Evolutionary conservation across 345 rosid species (phyloP).

Genomic region (Acer campestre): DNA sequence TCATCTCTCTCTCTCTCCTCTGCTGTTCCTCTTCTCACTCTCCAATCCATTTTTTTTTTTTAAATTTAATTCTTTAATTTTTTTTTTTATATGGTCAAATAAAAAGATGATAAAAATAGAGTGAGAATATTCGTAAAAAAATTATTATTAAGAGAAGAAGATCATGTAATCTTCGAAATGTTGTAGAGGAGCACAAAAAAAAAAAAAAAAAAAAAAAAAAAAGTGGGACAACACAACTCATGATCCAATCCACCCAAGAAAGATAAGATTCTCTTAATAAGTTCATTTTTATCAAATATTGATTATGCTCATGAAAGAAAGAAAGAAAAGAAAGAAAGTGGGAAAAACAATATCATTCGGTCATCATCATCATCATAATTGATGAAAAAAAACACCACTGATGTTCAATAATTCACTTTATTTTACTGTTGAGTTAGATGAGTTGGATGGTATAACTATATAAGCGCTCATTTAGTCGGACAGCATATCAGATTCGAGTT

Average conservation of each 20-base stretch:
- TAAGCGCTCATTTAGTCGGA: too few species aligned
- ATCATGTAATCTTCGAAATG: not conserved
- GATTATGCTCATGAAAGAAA: not conserved
- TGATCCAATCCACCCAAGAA: slow-evolving; percentile 13
- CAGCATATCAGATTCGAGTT: too few species aligned
- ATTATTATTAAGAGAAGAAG: not conserved
- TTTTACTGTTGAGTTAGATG: too few species aligned
- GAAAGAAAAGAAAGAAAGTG: not conserved
- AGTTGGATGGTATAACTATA: too few species aligned
- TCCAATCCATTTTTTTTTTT: not conserved
- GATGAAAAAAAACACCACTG: not conserved
- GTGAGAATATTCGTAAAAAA: not conserved
- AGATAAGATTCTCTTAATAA: slow-evolving; percentile 6
- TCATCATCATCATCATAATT: not conserved
- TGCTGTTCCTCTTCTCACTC: not conserved
- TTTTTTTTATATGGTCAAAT: not conserved
- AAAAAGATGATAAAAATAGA: too few species aligned
- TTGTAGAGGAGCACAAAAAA: not conserved
- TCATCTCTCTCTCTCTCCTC: slow-evolving; percentile 7
- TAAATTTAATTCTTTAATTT: too few species aligned
- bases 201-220: not conserved
- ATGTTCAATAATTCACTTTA: not conserved
- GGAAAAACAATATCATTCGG: not conserved
- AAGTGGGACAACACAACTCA: not conserved
- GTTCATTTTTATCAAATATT: not conserved